Evolutionary conservation across 306 rosid species (phyloP).

Genomic region (Heteromeles arbutifolia): DNA sequence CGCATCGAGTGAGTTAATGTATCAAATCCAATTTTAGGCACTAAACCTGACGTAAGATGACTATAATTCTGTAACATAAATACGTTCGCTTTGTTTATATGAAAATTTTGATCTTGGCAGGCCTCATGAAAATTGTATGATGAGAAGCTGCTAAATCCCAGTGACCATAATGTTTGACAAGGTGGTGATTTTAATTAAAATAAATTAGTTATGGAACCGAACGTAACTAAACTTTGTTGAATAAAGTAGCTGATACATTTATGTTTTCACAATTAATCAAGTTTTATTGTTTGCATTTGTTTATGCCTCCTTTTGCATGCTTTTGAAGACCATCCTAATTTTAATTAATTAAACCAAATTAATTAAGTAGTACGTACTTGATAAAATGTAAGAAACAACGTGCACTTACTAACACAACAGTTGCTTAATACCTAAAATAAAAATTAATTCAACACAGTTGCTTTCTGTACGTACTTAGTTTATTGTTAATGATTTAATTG

Average conservation of each 20-base stretch:
- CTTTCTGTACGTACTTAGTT: neutral
- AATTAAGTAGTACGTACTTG: too few species aligned
- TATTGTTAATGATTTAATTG: neutral
- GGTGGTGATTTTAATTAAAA: neutral
- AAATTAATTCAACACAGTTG: neutral
- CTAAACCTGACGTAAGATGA: neutral
- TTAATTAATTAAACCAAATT: neutral
- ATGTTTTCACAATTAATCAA: neutral
- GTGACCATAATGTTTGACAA: neutral
- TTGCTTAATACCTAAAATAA: neutral
- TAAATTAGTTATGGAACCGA: neutral
- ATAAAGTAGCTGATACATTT: neutral
- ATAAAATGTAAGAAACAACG: too few species aligned
- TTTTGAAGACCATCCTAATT: neutral
- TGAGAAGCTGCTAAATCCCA: slow-evolving; percentile 15
- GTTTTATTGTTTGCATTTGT: neutral
- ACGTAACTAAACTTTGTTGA: neutral
- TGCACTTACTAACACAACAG: neutral
- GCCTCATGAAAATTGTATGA: slow-evolving; percentile 22
- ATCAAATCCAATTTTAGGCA: neutral
- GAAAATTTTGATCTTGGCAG: slow-evolving; percentile 8
- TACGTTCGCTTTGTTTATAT: neutral
- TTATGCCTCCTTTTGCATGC: neutral
- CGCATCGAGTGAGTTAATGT: slow-evolving; percentile 4
- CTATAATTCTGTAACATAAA: neutral